Conservation (phyloP, 306 rosid genomes). For the Neltuma alba region DNA sequence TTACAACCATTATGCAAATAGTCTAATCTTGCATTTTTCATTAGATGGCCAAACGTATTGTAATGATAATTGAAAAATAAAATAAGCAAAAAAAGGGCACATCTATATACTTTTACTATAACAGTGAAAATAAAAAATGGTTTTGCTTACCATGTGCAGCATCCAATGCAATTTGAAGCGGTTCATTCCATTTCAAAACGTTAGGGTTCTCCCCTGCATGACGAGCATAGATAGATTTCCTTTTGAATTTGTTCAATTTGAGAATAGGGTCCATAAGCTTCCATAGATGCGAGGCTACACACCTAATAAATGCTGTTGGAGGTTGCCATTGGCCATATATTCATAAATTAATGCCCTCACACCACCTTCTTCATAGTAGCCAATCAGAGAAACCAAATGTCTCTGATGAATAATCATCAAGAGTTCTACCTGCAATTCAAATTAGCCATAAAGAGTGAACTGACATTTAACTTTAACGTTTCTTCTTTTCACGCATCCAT, state of each 20-base stretch:
- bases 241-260: background rate
- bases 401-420: constrained; percentile 37
- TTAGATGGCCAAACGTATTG: too few relatives aligned
- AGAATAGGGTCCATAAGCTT: background rate
- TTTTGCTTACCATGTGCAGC: background rate
- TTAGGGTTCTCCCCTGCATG: background rate
- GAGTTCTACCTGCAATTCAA: constrained; percentile 34
- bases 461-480: background rate
- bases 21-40: background rate
- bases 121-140: too few relatives aligned
- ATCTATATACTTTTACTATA: too few relatives aligned
- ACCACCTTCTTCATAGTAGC: constrained; percentile 41
- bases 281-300: background rate
- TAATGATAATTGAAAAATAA: too few relatives aligned
- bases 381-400: constrained; percentile 39
- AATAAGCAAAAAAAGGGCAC: too few relatives aligned
- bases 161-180: constrained; percentile 10
- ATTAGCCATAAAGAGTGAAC: too few relatives aligned
- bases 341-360: constrained; percentile 42
- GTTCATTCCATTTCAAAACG: background rate
- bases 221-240: background rate
- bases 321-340: constrained; percentile 37
- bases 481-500: background rate
- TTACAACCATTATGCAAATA: background rate
- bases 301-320: constrained; percentile 33